These are phyloP conservation scores for Chenopodium formosanum DNA, from an alignment of 148 eudicot genomes.

Conservation along the genomic window DNA sequence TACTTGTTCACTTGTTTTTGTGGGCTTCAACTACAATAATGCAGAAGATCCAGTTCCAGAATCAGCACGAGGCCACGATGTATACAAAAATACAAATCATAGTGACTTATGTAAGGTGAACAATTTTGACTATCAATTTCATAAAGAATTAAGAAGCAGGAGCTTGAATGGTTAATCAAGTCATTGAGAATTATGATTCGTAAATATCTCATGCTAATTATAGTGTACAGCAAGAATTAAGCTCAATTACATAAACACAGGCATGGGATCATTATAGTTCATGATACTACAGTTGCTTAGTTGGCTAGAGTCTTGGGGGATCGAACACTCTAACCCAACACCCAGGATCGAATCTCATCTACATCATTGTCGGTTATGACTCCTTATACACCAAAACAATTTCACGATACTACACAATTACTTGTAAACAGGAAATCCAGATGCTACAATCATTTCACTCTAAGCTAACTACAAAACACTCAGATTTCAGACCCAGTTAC, in stretches of 20 bases:
- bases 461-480: neutral
- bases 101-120: neutral
- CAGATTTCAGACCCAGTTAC: slow-evolving; percentile 13
- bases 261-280: slow-evolving; percentile 1
- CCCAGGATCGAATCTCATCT: too few species aligned
- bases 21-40: slow-evolving; percentile 19
- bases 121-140: neutral
- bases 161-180: neutral
- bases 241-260: neutral
- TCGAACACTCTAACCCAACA: too few species aligned
- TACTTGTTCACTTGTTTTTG: slow-evolving; percentile 36
- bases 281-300: too few species aligned
- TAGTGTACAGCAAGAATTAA: neutral
- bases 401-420: neutral
- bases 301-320: too few species aligned
- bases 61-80: neutral
- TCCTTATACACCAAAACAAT: too few species aligned
- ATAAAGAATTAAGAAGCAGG: neutral
- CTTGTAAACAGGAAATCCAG: neutral
- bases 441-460: neutral
- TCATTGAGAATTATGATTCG: neutral
- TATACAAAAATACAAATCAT: neutral
- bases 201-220: neutral
- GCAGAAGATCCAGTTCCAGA: neutral
- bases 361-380: too few species aligned